Base-by-base conservation (phyloP, 371 early-diverging fungal genomes). In the Choanephora cucurbitarum region DNA sequence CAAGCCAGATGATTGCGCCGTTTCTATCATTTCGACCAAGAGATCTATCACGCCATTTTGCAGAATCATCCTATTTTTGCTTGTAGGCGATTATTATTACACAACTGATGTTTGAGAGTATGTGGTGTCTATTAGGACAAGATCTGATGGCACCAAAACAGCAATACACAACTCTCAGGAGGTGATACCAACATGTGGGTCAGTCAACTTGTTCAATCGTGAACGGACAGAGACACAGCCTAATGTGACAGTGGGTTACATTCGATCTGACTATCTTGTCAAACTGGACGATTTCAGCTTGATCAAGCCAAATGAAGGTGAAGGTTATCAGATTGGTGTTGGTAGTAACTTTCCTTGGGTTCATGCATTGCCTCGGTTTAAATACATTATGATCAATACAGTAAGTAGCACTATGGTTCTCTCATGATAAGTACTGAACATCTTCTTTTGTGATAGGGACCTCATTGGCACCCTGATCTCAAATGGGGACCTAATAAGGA, bases 61-160 rank as follows among this genome's bases (percentile, higher is more conserved):
- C 60, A 2, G 54, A n/a, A 60, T 18, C 63, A 75, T 50, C 72
- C 72, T 7, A 43, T 75, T 0, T n/a, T 52, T 75, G 9, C 39
- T 75, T 23, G 70, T 75, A 15, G 76, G 76, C 14, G 74, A 74
- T 34, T 74, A n/a, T 70, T 2, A 74, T 74, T 46, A 70, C 74
- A 8, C 68, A 74, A 41, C 50, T 74, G 4, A 70, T 70, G 58
- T 74, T n/a, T 48, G 70, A 74, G 51, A 70, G 70, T 47, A 37
- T 70, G 34, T 51, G 55, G 40, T 74, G 74, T 28, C 31, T 68
- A n/a, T 34, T 70, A 32, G 74, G 70, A 0, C 43, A 63, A 31
- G 49, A 70, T 37, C 34, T 67, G 43, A 44, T 49, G 17, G 13
- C 49, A 33, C 46, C n/a, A 62, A 50, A 39, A 32, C 10, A 24